Conservation (phyloP, 352 stramenopile species). For the Pythium periplocum region DNA sequence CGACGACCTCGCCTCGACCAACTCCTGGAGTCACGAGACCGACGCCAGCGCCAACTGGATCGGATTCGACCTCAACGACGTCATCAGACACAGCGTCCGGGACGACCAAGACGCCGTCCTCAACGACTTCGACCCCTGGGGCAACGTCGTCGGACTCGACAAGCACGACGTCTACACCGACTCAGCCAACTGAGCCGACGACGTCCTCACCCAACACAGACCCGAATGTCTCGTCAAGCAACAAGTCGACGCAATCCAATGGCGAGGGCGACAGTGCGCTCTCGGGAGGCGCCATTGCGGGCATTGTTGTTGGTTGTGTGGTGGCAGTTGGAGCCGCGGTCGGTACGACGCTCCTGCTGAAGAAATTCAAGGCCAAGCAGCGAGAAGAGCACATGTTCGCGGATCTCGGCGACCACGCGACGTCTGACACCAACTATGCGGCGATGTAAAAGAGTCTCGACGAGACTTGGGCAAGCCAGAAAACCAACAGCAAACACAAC, state of each 20-base stretch:
- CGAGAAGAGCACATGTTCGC: slow-evolving; percentile 35
- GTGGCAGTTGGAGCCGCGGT: slow-evolving; percentile 17
- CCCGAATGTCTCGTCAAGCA: slow-evolving; percentile 9
- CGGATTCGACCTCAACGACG: slow-evolving; percentile 1
- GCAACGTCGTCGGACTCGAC: neutral
- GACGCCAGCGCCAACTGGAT: neutral
- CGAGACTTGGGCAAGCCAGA: too few species aligned
- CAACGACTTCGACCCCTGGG: neutral
- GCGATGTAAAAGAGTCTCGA: slow-evolving; percentile 24
- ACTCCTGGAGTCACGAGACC: neutral
- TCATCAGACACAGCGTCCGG: neutral
- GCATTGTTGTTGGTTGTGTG: slow-evolving; percentile 23
- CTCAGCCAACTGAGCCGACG: neutral
- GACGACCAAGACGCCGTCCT: neutral
- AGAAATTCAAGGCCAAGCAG: slow-evolving; percentile 23
- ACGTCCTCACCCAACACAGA: neutral
- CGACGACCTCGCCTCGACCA: neutral
- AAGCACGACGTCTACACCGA: neutral
- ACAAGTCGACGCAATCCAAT: slow-evolving; percentile 10
- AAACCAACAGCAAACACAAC: too few species aligned
- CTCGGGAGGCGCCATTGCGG: slow-evolving; percentile 14
- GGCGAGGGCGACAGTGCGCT: slow-evolving; percentile 4
- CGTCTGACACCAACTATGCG: slow-evolving; percentile 35
- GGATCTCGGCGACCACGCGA: slow-evolving; percentile 34
- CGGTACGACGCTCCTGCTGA: slow-evolving; percentile 16